Evolutionary conservation across 169 alveolate species (phyloP), one percentile per base, ranked within the genome.

Genomic region (Plasmodium billcollinsi): DNA sequence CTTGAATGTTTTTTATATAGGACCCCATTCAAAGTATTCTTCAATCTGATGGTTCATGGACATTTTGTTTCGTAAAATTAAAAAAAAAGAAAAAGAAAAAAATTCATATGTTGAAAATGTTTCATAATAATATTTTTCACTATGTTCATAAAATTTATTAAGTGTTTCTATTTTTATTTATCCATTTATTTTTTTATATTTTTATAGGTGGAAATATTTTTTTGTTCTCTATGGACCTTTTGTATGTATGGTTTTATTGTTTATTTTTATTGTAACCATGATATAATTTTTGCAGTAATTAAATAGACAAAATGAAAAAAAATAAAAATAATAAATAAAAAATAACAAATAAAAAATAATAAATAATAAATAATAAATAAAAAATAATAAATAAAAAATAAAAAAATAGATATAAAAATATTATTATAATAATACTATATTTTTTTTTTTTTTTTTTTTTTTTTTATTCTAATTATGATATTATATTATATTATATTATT

Each of bases 161-260:
- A n/a, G n/a, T 66, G 74, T 15, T 26, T 72, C 9, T 73, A 73
- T 50, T 45, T 54, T 47, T 26, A 4, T 43, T 15, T 47, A 54
- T 14, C 14, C 5, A 11, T 66, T 67, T 52, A 8, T 67, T 43
- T 67, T 67, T 45, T 67, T 15, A 26, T 65, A 52, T 54, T 54
- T 62, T 9, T 45, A 45, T 69, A 74, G 88, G 54, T 74, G 88
- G 88, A 74, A 61, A 2, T 61, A 74, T 29, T 12, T 74, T 58
- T 74, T 74, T 12, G 88, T 74, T 24, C 14, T 74, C 6, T 74
- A 74, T 50, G 88, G 72, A 21, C 88, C 88, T 63, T 74, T 74
- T 65, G 29, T 43, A 11, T 61, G 45, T 47, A 74, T 74, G 47
- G 72, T 74, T 65, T 26, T 74, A 24, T 52, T 74, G 20, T 26